Evolutionary conservation across 2,329 filamentous ascomycete species (phyloP), one percentile per base, ranked within the genome.

Genomic region (Hortaea werneckii): DNA sequence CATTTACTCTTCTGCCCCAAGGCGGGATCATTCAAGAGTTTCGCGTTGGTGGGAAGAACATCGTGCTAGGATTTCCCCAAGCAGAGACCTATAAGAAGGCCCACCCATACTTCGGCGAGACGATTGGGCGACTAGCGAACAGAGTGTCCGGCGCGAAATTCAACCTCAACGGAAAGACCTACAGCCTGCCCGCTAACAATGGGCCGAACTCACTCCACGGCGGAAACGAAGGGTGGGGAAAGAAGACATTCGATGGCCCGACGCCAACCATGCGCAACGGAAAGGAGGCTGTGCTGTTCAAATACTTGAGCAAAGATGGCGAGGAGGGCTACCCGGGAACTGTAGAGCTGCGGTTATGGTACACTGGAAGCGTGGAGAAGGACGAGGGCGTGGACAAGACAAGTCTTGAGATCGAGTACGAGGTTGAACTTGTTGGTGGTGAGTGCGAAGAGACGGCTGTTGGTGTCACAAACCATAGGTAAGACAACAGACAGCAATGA

Each of bases 391-490:
- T 76, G 50, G 75, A 82, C 50, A 81, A 82, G 52, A 80, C 78
- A 1, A 78, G 92, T 13, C 68, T 96, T 47, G 82, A 82, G 46
- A 85, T 94, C 42, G 92, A 96, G 65, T 96, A 94, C 63, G 85
- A 95, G 72, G 88, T 85, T 13, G 80, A 87, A 65, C 74, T 96
- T 40, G 75, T 87, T 3, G 61, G 77, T 3, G 82, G 79, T 49
- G 75, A 84, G 42, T 83, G 82, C 9, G 81, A 89, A n/a, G 90
- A 95, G 74, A 96, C 90, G 0, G 82, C 82, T 37, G 78, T 96
- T 64, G 94, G 89, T 68, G 77, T 96, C 69, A 96, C 92, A 42
- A 98, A 96, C 70, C 90, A 98, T 72, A 94, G 87, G 84, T 87
- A 67, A 26, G 32, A 45, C 29, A 11, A 37, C 43, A 20, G 20